Percentiles rank a stretch among this genome's conserved stretches.
Conservation (phyloP, 768 basidiomycete species). For the Phaeotremella skinneri region DNA sequence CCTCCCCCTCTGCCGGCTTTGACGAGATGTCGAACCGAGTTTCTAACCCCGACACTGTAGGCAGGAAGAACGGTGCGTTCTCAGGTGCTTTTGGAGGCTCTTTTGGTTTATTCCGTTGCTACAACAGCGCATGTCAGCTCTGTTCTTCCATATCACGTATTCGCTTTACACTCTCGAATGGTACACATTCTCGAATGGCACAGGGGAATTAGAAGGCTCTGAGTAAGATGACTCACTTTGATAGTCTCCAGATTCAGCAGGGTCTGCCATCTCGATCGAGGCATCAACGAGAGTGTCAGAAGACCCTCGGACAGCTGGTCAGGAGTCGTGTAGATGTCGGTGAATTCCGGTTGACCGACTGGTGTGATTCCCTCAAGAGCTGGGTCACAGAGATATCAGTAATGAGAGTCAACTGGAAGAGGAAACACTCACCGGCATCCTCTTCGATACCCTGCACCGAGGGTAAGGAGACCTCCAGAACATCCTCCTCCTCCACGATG, state of each 20-base stretch:
- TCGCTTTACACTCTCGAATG: too few species aligned
- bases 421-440: constrained; percentile 64
- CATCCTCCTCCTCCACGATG: constrained; percentile 68
- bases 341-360: constrained; percentile 59
- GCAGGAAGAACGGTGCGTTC: constrained; percentile 94
- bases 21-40: constrained; percentile 65
- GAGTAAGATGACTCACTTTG: constrained; percentile 59
- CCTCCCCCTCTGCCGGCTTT: constrained; percentile 10
- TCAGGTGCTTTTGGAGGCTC: constrained; percentile 93
- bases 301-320: constrained; percentile 83
- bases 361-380: constrained; percentile 71
- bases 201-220: not conserved
- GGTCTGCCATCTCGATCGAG: constrained; percentile 92
- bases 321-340: constrained; percentile 77
- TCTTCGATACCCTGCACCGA: constrained; percentile 77
- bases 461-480: constrained; percentile 69
- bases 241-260: constrained; percentile 94
- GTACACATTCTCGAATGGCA: not conserved
- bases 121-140: constrained; percentile 18
- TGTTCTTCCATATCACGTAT: not conserved
- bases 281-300: constrained; percentile 87
- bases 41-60: constrained; percentile 83
- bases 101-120: constrained; percentile 96
- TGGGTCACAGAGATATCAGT: constrained; percentile 42
- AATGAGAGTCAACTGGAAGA: not conserved